A percentile compares a stretch with the other conserved stretches of the same genome.
These are phyloP conservation scores for Cystoisospora suis DNA, from an alignment of 169 alveolate genomes.

Conservation along the genomic window DNA sequence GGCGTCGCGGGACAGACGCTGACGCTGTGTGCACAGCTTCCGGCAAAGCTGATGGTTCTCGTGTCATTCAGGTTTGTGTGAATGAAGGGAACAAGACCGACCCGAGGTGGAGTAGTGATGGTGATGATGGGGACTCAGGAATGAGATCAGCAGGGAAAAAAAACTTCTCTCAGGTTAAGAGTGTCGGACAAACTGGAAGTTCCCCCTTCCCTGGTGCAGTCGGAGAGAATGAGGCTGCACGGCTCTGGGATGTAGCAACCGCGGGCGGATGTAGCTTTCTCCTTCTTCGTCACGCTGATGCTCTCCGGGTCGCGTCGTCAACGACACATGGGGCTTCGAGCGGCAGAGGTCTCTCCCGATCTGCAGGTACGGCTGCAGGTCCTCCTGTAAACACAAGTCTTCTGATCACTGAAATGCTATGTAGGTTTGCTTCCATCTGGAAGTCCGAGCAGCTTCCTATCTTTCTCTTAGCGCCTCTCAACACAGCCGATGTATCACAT, in stretches of 20 bases:
- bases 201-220: background rate
- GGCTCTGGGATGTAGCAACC: background rate
- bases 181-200: background rate
- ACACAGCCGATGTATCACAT: background rate
- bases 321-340: background rate
- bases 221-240: background rate
- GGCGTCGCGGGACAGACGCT: background rate
- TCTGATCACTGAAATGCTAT: background rate
- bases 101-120: background rate
- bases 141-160: background rate
- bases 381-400: background rate
- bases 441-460: background rate
- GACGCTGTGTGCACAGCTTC: background rate
- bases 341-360: background rate
- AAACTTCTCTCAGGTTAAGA: background rate
- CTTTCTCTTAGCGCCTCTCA: background rate
- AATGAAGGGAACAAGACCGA: background rate
- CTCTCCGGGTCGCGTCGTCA: background rate
- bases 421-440: background rate
- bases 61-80: background rate
- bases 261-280: constrained; percentile 14
- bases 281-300: background rate
- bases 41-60: background rate
- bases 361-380: background rate
- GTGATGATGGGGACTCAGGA: no score